A percentile compares a stretch with the other conserved stretches of the same genome.
phyloP scores from a whole-genome alignment of 768 basidiomycete species.

The Myochromella boudieri region DNA sequence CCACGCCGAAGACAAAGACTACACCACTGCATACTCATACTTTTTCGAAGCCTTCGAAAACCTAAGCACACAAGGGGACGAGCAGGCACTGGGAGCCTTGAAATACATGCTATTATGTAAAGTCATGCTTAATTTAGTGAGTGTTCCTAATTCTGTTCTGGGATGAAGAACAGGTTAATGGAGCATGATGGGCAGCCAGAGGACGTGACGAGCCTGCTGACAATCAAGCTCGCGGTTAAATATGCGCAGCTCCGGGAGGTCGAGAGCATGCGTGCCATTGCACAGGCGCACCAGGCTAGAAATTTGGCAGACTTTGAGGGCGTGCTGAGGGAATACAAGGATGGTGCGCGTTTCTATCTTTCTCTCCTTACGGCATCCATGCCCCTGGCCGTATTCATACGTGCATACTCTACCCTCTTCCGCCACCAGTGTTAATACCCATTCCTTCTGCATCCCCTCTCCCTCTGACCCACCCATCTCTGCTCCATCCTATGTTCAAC shows the following conservation, averaged over 20 bases:
- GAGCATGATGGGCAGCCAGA: too few species aligned
- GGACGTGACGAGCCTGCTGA: conserved; percentile 84
- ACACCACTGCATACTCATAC: conserved; percentile 95
- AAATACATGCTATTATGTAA: conserved; percentile 99
- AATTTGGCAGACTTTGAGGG: conserved; percentile 89
- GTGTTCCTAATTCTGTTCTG: too few species aligned
- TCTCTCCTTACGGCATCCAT: too few species aligned
- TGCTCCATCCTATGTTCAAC: too few species aligned
- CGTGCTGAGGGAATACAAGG: conserved; percentile 81
- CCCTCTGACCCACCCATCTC: too few species aligned
- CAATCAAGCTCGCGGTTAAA: conserved; percentile 84
- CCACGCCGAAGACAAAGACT: conserved; percentile 97
- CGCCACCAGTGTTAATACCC: too few species aligned
- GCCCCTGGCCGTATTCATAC: too few species aligned
- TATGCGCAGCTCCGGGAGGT: conserved; percentile 88
- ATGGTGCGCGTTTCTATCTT: conserved; percentile 45
- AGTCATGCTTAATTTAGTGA: conserved; percentile 92
- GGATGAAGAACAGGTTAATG: too few species aligned
- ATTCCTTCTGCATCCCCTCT: too few species aligned
- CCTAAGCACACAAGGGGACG: conserved; percentile 74
- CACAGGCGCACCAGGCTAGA: conserved; percentile 89
- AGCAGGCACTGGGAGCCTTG: conserved; percentile 73
- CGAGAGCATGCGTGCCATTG: conserved; percentile 94
- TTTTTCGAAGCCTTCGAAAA: conserved; percentile 98
- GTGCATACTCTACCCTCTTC: too few species aligned